A percentile compares a stretch with the other conserved stretches of the same genome.
Evolutionary conservation across 192 early-diverging fungal species (phyloP).

Genomic region (Rhizoclosmatium globosum): DNA sequence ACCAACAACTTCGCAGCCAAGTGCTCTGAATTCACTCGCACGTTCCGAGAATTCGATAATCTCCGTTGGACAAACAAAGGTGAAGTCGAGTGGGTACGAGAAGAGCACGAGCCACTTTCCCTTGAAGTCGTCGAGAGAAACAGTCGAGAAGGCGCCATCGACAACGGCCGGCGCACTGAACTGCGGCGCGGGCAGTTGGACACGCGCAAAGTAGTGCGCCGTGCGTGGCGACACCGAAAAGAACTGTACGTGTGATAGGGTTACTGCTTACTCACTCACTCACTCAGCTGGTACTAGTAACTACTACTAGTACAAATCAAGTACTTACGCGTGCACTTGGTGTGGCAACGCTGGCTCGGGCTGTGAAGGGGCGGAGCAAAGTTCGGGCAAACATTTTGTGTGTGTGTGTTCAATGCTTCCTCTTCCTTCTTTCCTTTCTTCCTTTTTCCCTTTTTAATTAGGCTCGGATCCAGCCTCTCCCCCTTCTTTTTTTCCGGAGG

Average conservation of each 20-base stretch:
- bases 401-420: too few species aligned
- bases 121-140: conserved; percentile 59
- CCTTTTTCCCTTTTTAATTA: neutral
- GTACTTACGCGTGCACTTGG: too few species aligned
- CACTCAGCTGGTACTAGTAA: too few species aligned
- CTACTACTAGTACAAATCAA: too few species aligned
- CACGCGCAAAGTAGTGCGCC: conserved; percentile 35
- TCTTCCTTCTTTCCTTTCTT: too few species aligned
- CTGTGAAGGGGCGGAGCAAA: too few species aligned
- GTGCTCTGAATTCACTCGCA: conserved; percentile 59
- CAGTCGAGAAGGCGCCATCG: conserved; percentile 52
- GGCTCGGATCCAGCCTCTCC: conserved; percentile 8
- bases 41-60: conserved; percentile 66
- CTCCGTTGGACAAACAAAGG: conserved; percentile 70
- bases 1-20: conserved; percentile 63
- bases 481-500: too few species aligned
- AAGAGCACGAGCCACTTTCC: conserved; percentile 55
- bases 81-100: conserved; percentile 34
- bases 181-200: conserved; percentile 42
- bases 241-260: too few species aligned
- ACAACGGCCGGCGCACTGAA: conserved; percentile 56
- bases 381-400: too few species aligned
- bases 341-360: too few species aligned
- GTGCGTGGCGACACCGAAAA: too few species aligned
- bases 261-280: too few species aligned